phyloP scores from a whole-genome alignment of 495 filamentous ascomycete genomes.

The Niebla homalea region DNA sequence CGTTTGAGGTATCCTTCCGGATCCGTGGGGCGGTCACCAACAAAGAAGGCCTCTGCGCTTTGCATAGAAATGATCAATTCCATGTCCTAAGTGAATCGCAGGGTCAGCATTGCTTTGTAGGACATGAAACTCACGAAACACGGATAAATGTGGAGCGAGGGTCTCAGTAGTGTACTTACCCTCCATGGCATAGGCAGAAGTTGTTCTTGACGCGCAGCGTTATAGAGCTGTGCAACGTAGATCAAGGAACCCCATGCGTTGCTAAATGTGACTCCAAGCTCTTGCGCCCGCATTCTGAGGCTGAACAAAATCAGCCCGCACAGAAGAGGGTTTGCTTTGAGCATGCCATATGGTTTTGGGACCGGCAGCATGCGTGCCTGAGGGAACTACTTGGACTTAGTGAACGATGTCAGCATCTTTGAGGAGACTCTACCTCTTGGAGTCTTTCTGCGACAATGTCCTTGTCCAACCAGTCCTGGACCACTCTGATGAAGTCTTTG shows the following conservation, averaged over 20 bases:
- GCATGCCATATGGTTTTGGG: slow-evolving; percentile 11
- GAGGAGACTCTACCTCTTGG: background rate
- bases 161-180: too few relatives aligned
- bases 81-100: too few relatives aligned
- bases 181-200: slow-evolving; percentile 18
- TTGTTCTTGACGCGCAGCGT: slow-evolving; percentile 20
- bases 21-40: slow-evolving; percentile 18
- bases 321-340: slow-evolving; percentile 19
- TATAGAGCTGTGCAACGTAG: slow-evolving; percentile 25
- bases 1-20: slow-evolving; percentile 21
- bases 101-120: too few relatives aligned
- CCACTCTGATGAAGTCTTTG: slow-evolving; percentile 4
- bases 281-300: slow-evolving; percentile 16
- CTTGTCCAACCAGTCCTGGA: slow-evolving; percentile 11
- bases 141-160: too few relatives aligned
- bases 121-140: too few relatives aligned
- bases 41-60: slow-evolving; percentile 19
- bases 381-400: background rate
- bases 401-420: background rate
- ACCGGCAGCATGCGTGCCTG: background rate
- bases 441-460: slow-evolving; percentile 13
- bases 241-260: slow-evolving; percentile 27
- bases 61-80: slow-evolving; percentile 17
- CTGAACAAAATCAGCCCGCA: slow-evolving; percentile 24
- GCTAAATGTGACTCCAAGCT: slow-evolving; percentile 18